Base-by-base conservation (phyloP, 1,139 yeast species). In the Debaryomycetaceae sp. region DNA sequence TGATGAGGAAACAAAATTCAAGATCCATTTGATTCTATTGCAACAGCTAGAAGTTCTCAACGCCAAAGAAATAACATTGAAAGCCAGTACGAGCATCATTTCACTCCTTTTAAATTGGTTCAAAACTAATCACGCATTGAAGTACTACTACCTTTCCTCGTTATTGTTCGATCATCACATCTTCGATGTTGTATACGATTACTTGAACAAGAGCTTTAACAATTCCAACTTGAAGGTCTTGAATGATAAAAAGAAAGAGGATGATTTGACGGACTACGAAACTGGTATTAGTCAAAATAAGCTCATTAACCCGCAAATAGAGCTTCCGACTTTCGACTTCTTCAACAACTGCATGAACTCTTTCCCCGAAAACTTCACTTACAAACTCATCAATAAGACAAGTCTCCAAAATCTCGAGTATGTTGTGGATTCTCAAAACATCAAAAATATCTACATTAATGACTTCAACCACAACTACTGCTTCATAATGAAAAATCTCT, bases 81-180 rank as follows among this genome's bases (percentile, higher is more conserved):
- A 84, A 49, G 79, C 85, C 2, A 72, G 84, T 3, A 69, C 84
- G 1, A 75, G 78, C 2, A 73, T 81, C 1, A 43, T 88, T 1
- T 51, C 67, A 5, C 51, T 78, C 15, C 56, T 92, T 22, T 58
- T 83, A 28, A 75, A 74, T 50, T 92, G 98, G 97, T 83, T 88
- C 57, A 86, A 85, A 53, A 61, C 75, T 9, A 83, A 81, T 38
- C 96, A 92, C 59, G 67, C 88, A 2, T 61, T 89, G 49, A 91
- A 91, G 58, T 81, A 75, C 55, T 95, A 89, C 57, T 87, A 83
- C 53, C 64, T 92, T 11, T 63, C 84, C 1, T 77, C 88, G 0
- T 57, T 92, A 18, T 57, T 92, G 30, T 86, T 85, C 59, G 98
- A 94, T 58, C 77, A 83, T 7, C 79, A 81, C 41, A 81, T 70